These are phyloP conservation scores for Globisporangium lucens DNA, from an alignment of 352 stramenopile species.

Conservation along the genomic window DNA sequence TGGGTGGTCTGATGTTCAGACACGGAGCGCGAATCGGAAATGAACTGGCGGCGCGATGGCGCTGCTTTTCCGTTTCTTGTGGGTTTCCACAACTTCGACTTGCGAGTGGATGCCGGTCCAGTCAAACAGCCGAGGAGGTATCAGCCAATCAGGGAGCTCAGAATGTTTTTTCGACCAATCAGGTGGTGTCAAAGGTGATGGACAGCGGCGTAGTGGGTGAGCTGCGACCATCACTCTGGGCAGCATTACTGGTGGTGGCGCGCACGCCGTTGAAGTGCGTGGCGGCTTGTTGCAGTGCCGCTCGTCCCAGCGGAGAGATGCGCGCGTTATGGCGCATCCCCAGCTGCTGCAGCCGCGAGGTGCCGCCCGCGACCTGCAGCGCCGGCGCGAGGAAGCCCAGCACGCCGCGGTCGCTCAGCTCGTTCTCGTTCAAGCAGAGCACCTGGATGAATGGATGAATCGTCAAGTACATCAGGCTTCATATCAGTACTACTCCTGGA, in stretches of 20 bases:
- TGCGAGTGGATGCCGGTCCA: conserved; percentile 17
- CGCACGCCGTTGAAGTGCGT: conserved; percentile 31
- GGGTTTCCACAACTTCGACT: conserved; percentile 17
- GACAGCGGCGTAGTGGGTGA: conserved; percentile 3
- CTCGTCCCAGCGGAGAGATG: conserved; percentile 33
- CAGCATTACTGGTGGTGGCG: conserved; percentile 5
- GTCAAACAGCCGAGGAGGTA: conserved; percentile 19
- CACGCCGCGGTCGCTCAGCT: conserved; percentile 56
- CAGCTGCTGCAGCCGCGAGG: conserved; percentile 42
- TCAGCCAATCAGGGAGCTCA: conserved; percentile 14
- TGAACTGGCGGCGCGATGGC: conserved; percentile 5
- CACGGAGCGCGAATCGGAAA: conserved; percentile 9
- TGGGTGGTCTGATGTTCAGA: neutral
- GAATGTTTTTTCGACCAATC: conserved; percentile 28
- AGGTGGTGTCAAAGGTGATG: conserved; percentile 13
- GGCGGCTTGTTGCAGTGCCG: conserved; percentile 23
- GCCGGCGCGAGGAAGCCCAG: conserved; percentile 42
- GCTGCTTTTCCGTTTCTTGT: neutral
- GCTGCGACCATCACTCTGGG: conserved; percentile 8
- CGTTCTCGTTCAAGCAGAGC: conserved; percentile 46
- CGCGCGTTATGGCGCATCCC: conserved; percentile 43
- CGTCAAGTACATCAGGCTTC: too few relatives aligned
- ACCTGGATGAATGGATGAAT: conserved; percentile 23
- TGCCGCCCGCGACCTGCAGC: conserved; percentile 25
- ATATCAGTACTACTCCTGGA: conserved; percentile 1